Evolutionary conservation across 495 filamentous ascomycete species (phyloP), one percentile per base, ranked within the genome.

Genomic region (Podospora pseudopauciseta): DNA sequence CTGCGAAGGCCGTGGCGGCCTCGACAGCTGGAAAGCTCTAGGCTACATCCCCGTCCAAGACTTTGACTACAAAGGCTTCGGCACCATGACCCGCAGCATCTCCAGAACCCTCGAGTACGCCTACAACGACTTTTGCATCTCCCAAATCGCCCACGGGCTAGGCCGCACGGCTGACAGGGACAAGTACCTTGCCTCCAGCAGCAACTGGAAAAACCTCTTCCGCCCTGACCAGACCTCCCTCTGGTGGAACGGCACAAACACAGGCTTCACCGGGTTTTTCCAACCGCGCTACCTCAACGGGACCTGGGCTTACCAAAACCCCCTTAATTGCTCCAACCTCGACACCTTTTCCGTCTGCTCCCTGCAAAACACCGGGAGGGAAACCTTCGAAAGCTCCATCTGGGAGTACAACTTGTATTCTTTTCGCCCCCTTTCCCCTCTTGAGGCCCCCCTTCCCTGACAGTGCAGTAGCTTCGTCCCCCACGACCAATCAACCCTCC

Each of bases 121-220:
- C 5, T 92, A 93, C 74, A 88, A 92, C 69, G 91, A 93, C 75
- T 93, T 90, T 72, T 87, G 85, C 66, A 90, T 92, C 66, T 79
- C 89, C 1, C 82, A 88, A 67, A 85, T 92, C 73, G 88, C 86
- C 3, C 76, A 83, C 20, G 78, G 76, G 0, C 77, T 90, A 58
- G 86, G 84, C 2, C 84, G 87, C 32, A 67, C 76, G 0, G 72
- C 67, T 7, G 88, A 91, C 66, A 79, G 80, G 18, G 83, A 87
- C 55, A 91, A 90, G 74, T 92, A 91, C 67, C 76, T 84, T 4
- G 73, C 76, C 20, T 84, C 88, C 0, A 87, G 87, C 65, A 79
- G 75, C 3, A 90, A 91, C 73, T 93, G 90, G 90, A 73, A 82
- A 66, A 89, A 90, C 64, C 76, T 93, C 58, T 92, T 84, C 82